Conservation (phyloP, 192 early-diverging fungal species). For the Gaertneriomyces semiglobifer region DNA sequence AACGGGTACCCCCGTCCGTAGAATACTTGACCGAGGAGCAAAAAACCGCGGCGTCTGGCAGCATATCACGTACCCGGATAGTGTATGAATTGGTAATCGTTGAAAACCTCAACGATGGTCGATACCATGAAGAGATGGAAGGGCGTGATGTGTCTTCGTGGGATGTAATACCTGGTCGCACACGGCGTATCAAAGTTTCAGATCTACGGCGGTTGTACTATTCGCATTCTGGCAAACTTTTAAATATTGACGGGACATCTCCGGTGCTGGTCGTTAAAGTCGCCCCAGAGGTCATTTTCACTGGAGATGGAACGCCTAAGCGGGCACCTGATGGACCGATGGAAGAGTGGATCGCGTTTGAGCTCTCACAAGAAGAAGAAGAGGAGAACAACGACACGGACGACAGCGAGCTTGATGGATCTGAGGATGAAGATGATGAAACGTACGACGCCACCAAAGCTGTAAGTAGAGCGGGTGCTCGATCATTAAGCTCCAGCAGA, state of each 20-base stretch:
- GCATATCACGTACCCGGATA: slow-evolving; percentile 2
- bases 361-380: slow-evolving; percentile 14
- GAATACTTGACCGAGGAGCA: slow-evolving; percentile 8
- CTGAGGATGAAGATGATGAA: slow-evolving; percentile 1
- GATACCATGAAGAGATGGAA: slow-evolving; percentile 67
- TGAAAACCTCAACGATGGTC: slow-evolving; percentile 71
- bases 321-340: background rate
- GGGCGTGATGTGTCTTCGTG: slow-evolving; percentile 8
- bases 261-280: slow-evolving; percentile 73
- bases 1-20: slow-evolving; percentile 23
- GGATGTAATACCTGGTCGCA: slow-evolving; percentile 35
- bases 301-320: slow-evolving; percentile 16
- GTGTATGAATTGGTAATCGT: slow-evolving; percentile 55
- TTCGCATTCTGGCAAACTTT: slow-evolving; percentile 63
- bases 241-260: slow-evolving; percentile 67
- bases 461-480: slow-evolving; percentile 1
- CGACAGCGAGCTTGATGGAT: slow-evolving; percentile 17
- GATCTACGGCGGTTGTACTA: slow-evolving; percentile 64
- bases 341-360: slow-evolving; percentile 33
- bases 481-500: slow-evolving; percentile 9
- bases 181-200: slow-evolving; percentile 40
- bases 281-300: background rate
- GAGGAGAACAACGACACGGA: slow-evolving; percentile 4
- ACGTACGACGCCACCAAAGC: background rate
- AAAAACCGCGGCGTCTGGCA: background rate